Percentiles rank a stretch among this genome's conserved stretches.
Conservation (phyloP, 208 protist species). For the Borovskyia barvae region DNA sequence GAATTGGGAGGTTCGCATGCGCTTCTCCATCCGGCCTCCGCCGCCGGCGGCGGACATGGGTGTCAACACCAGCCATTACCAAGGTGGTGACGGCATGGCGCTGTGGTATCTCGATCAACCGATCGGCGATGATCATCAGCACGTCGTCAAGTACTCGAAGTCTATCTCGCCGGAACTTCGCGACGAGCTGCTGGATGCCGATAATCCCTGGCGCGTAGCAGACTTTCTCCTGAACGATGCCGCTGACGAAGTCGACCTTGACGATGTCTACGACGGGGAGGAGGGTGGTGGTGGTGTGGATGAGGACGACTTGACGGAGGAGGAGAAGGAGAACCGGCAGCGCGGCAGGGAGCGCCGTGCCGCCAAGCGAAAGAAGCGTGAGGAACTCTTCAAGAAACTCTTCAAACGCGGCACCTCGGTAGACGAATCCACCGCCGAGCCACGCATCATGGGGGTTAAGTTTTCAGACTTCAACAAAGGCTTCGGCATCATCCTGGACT, state of each 20-base stretch:
- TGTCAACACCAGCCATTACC: conserved; percentile 29
- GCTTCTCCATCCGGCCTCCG: conserved; percentile 70
- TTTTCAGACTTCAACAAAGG: conserved; percentile 72
- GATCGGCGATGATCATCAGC: conserved; percentile 80
- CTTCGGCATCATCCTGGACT: conserved; percentile 73
- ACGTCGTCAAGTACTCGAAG: conserved; percentile 80
- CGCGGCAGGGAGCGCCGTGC: conserved; percentile 24
- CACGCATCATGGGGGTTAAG: conserved; percentile 73
- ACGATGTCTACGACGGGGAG: conserved; percentile 43
- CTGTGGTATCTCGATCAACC: conserved; percentile 82
- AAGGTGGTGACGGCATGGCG: conserved; percentile 80
- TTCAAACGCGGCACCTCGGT: conserved; percentile 70
- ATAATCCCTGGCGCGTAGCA: conserved; percentile 63
- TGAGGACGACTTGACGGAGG: conserved; percentile 44
- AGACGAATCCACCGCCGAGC: conserved; percentile 50
- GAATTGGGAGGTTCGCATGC: conserved; percentile 70
- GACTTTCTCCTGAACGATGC: conserved; percentile 66
- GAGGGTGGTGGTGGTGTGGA: conserved; percentile 41
- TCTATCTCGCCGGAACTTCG: conserved; percentile 47
- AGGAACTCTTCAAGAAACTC: conserved; percentile 60
- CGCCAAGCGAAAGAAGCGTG: conserved; percentile 40
- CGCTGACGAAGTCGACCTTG: conserved; percentile 45
- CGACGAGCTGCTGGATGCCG: conserved; percentile 38
- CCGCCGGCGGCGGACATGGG: conserved; percentile 28
- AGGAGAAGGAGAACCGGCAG: conserved; percentile 29